phyloP scores from a whole-genome alignment of 140 eudicot genomes.

The Stevia rebaudiana region DNA sequence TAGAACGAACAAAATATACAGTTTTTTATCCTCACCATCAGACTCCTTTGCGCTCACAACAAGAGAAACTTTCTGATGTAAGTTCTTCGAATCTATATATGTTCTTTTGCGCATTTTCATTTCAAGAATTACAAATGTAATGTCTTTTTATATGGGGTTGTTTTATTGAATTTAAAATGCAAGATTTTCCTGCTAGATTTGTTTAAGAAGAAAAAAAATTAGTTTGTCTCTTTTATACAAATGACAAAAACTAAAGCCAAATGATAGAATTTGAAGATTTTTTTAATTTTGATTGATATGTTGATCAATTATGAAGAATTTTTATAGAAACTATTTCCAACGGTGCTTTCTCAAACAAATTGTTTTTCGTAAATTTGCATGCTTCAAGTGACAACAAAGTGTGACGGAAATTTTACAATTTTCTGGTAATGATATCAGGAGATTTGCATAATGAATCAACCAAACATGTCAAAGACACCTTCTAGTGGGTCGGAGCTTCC shows the following conservation, averaged over 20 bases:
- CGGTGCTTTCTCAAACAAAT: too few species aligned
- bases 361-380: too few species aligned
- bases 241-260: neutral
- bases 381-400: too few species aligned
- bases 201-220: neutral
- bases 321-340: neutral
- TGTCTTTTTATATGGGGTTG: neutral
- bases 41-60: constrained; percentile 2
- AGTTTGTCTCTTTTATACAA: too few species aligned
- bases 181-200: neutral
- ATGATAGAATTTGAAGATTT: neutral
- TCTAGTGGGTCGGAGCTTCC: constrained; percentile 33
- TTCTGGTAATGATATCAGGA: neutral
- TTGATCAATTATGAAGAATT: constrained; percentile 6
- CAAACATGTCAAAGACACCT: constrained; percentile 27
- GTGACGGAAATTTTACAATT: too few species aligned
- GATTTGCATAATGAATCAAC: constrained; percentile 36
- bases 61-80: constrained; percentile 21
- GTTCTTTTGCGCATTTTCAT: neutral
- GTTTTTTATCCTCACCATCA: neutral
- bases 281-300: neutral
- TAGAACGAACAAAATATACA: neutral
- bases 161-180: neutral
- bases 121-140: neutral
- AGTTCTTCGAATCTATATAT: constrained; percentile 24